These are phyloP conservation scores for Sarocladiaceae sp. DNA, from an alignment of 2,329 filamentous ascomycete species.

Conservation along the genomic window DNA sequence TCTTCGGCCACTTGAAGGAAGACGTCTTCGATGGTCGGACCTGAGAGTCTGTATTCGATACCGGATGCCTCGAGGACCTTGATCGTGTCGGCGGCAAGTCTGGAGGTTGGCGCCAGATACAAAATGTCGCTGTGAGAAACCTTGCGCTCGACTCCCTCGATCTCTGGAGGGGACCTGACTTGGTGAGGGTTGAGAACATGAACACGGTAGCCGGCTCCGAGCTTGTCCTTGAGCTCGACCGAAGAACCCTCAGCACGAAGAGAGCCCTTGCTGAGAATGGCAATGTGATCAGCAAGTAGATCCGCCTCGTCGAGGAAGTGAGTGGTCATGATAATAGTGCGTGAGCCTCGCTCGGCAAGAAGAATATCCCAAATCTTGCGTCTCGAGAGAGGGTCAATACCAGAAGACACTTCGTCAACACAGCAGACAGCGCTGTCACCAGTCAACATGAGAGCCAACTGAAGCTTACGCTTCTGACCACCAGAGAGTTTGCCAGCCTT, in stretches of 20 bases:
- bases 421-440: slow-evolving; percentile 67
- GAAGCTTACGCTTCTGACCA: slow-evolving; percentile 70
- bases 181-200: slow-evolving; percentile 19
- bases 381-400: slow-evolving; percentile 64
- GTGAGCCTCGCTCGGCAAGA: slow-evolving; percentile 56
- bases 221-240: slow-evolving; percentile 59
- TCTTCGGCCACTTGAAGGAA: slow-evolving; percentile 59
- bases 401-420: slow-evolving; percentile 68
- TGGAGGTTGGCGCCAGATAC: slow-evolving; percentile 62
- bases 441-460: slow-evolving; percentile 73
- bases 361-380: slow-evolving; percentile 49
- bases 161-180: slow-evolving; percentile 37
- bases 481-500: slow-evolving; percentile 61
- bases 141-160: slow-evolving; percentile 48
- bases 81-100: slow-evolving; percentile 63
- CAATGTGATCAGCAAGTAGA: slow-evolving; percentile 63
- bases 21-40: slow-evolving; percentile 67
- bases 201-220: slow-evolving; percentile 41
- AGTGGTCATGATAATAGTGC: slow-evolving; percentile 66
- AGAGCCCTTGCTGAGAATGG: slow-evolving; percentile 60
- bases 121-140: slow-evolving; percentile 59
- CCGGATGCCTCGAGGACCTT: slow-evolving; percentile 55
- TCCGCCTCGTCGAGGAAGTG: slow-evolving; percentile 76
- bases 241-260: slow-evolving; percentile 62
- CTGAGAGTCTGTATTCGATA: slow-evolving; percentile 60